Evolutionary conservation across 177 flowering plant species (phyloP), one percentile per base, ranked within the genome.

Genomic region (Telopea speciosissima): DNA sequence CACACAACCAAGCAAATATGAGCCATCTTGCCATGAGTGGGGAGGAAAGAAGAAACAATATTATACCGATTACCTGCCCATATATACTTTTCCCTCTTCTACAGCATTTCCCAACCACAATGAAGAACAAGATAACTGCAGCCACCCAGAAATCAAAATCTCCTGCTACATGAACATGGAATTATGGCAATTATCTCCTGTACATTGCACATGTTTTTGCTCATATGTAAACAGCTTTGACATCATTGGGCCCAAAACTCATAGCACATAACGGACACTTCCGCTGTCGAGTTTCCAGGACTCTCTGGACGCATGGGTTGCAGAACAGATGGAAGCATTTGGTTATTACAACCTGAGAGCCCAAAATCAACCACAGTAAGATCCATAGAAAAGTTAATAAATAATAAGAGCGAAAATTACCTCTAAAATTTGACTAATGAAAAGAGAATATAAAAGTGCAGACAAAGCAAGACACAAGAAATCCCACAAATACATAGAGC

Each of bases 261-360:
- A 88, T 77, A 14, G 85, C 67, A 78, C 98, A 96, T 0, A 75
- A 73, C 28, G 90, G 89, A 73, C 99, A 96, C 78, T 85, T 91
- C 61, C 97, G 90, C 62, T 86, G 92, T 23, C 98, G 96, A 71
- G 74, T 77, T 75, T 80, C 97, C 23, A 83, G 72, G 8, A 85
- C 76, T 78, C 73, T 86, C 66, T 90, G 95, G 25, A 91, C 79
- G 49, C 99, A 96, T 14, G 85, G 73, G 65, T 83, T 79, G 84
- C 99, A 96, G 77, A 91, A 90, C 68, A 96, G 84, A 73, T 96
- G 99, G 84, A 84, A 96, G 87, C 98, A 96, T 80, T 93, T 96
- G 42, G 97, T 87, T 72, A 96, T 89, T 59, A 93, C 97, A 75
- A 96, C 99, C 99, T 96, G 92, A 58, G 58, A 36, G 69, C 54